These are phyloP conservation scores for Beauveria caledonica DNA, from an alignment of 2,329 filamentous ascomycete species.

Conservation along the genomic window DNA sequence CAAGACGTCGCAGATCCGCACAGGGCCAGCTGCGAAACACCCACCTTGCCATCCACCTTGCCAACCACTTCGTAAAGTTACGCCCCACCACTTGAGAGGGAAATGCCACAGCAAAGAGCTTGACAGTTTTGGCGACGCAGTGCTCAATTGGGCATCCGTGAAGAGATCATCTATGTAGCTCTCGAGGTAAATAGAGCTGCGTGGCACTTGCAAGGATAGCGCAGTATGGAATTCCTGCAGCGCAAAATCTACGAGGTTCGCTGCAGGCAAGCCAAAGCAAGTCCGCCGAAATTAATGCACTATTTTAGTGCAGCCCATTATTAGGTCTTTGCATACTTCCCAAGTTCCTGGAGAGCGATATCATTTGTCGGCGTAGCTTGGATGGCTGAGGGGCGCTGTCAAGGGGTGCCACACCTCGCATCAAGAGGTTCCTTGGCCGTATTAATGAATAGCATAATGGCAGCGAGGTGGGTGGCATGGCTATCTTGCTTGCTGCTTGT, in stretches of 20 bases:
- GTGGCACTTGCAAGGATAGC: neutral
- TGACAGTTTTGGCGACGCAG: too few relatives aligned
- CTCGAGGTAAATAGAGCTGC: neutral
- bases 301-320: neutral
- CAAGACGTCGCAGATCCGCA: neutral
- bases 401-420: neutral
- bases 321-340: neutral
- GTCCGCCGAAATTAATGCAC: neutral
- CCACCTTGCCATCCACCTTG: too few relatives aligned
- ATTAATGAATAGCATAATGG: too few relatives aligned
- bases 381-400: neutral
- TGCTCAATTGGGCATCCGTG: neutral
- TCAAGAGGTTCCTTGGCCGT: neutral
- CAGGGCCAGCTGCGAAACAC: neutral
- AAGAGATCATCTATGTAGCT: neutral
- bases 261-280: neutral
- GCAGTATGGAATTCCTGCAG: neutral
- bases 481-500: too few relatives aligned
- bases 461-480: too few relatives aligned
- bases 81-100: neutral
- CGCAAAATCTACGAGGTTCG: neutral
- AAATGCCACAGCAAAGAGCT: neutral
- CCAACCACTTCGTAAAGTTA: neutral
- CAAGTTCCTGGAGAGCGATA: neutral
- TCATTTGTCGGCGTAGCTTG: neutral